These are phyloP conservation scores for Rhizopogon salebrosus DNA, from an alignment of 768 basidiomycete genomes.

Conservation along the genomic window DNA sequence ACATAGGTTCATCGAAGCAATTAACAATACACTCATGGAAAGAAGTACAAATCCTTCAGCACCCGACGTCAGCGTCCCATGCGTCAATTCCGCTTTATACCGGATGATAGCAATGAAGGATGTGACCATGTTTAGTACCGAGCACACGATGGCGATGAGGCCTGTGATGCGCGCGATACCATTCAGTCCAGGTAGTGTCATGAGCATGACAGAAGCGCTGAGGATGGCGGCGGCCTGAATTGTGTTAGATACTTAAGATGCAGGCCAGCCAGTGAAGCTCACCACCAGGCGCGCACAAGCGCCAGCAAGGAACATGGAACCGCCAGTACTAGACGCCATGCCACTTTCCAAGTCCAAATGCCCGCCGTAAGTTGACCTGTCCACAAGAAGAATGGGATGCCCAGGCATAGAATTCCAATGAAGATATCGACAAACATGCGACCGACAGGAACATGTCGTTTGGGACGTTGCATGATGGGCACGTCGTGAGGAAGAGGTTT, in stretches of 20 bases:
- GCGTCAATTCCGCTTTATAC: slow-evolving; percentile 61
- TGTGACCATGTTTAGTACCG: slow-evolving; percentile 63
- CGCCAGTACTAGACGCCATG: slow-evolving; percentile 39
- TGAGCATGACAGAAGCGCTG: slow-evolving; percentile 77
- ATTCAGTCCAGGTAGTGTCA: slow-evolving; percentile 73
- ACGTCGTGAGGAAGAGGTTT: slow-evolving; percentile 60
- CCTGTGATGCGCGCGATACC: slow-evolving; percentile 57
- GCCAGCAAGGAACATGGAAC: slow-evolving; percentile 58
- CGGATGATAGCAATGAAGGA: slow-evolving; percentile 66
- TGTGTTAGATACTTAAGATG: slow-evolving; percentile 4
- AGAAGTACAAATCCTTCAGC: slow-evolving; percentile 56
- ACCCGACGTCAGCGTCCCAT: slow-evolving; percentile 36
- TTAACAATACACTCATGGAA: slow-evolving; percentile 30
- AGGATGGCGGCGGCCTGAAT: slow-evolving; percentile 72
- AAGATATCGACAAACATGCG: slow-evolving; percentile 54
- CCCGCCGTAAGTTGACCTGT: slow-evolving; percentile 40
- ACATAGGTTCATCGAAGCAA: neutral
- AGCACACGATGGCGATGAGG: slow-evolving; percentile 63
- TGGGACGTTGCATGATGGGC: slow-evolving; percentile 17
- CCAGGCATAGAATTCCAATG: slow-evolving; percentile 62
- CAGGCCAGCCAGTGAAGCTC: slow-evolving; percentile 24
- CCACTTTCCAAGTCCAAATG: slow-evolving; percentile 57
- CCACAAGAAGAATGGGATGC: slow-evolving; percentile 71
- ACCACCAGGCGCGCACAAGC: slow-evolving; percentile 64
- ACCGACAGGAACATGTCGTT: slow-evolving; percentile 33